Conservation (phyloP, 306 rosid species). For the Gleditsia sinensis region DNA sequence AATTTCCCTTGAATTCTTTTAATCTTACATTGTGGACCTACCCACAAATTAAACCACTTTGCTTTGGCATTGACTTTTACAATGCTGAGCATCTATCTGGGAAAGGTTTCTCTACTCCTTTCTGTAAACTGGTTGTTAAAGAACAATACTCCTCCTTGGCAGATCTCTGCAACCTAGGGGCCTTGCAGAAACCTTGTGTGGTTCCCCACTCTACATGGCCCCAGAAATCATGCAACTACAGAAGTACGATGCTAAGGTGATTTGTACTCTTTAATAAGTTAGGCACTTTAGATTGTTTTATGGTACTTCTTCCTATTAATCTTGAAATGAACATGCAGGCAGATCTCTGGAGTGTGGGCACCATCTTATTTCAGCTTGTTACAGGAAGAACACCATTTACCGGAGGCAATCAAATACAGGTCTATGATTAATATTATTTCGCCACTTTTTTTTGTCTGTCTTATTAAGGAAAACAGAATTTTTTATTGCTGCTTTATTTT, state of each 20-base stretch:
- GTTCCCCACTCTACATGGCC: slow-evolving; percentile 99
- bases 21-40: slow-evolving; percentile 1
- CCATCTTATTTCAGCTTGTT: slow-evolving; percentile 91
- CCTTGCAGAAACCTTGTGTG: slow-evolving; percentile 99
- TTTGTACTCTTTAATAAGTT: slow-evolving; percentile 20
- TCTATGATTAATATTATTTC: slow-evolving; percentile 21
- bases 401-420: slow-evolving; percentile 94
- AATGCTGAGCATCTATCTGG: slow-evolving; percentile 15
- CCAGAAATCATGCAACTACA: slow-evolving; percentile 99
- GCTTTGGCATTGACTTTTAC: background rate
- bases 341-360: slow-evolving; percentile 99
- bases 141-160: slow-evolving; percentile 31
- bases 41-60: slow-evolving; percentile 2
- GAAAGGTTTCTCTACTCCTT: slow-evolving; percentile 15
- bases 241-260: slow-evolving; percentile 98
- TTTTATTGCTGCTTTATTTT: slow-evolving; percentile 20
- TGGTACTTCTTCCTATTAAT: slow-evolving; percentile 46
- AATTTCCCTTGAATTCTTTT: background rate
- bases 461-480: slow-evolving; percentile 6
- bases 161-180: slow-evolving; percentile 95
- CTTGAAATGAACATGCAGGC: slow-evolving; percentile 75
- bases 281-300: slow-evolving; percentile 13
- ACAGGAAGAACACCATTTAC: slow-evolving; percentile 94
- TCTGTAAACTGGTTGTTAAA: slow-evolving; percentile 26
- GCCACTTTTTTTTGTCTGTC: background rate